A percentile compares a stretch with the other conserved stretches of the same genome.
phyloP scores from a whole-genome alignment of 331 rosid genomes.

The Phaseolus coccineus region DNA sequence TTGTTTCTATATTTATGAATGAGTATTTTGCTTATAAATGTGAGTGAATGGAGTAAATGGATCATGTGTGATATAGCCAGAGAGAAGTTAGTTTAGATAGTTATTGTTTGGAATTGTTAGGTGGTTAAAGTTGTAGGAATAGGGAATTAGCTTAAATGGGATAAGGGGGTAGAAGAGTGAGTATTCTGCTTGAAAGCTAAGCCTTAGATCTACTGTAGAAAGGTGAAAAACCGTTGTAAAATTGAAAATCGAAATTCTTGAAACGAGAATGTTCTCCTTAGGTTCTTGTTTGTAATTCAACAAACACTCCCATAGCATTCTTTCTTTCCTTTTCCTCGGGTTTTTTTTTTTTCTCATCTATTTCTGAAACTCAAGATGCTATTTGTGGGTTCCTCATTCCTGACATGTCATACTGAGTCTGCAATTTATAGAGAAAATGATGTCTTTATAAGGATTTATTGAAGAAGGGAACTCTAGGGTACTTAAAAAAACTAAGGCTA shows the following conservation, averaged over 20 bases:
- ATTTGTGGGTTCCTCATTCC: neutral
- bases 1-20: constrained; percentile 1
- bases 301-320: neutral
- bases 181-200: constrained; percentile 3
- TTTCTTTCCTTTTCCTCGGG: neutral
- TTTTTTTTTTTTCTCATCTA: neutral
- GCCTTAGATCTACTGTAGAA: neutral
- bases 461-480: neutral
- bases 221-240: neutral
- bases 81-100: neutral
- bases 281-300: neutral
- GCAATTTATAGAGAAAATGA: neutral
- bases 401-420: neutral
- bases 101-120: neutral
- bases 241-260: neutral
- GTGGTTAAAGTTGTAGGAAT: neutral
- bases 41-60: constrained; percentile 20
- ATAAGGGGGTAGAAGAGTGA: neutral
- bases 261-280: neutral
- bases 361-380: neutral
- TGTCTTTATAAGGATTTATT: neutral
- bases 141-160: neutral
- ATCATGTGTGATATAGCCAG: constrained; percentile 8
- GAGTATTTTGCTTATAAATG: neutral
- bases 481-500: neutral